phyloP scores from a whole-genome alignment of 345 rosid species.

The Hibiscus syriacus region DNA sequence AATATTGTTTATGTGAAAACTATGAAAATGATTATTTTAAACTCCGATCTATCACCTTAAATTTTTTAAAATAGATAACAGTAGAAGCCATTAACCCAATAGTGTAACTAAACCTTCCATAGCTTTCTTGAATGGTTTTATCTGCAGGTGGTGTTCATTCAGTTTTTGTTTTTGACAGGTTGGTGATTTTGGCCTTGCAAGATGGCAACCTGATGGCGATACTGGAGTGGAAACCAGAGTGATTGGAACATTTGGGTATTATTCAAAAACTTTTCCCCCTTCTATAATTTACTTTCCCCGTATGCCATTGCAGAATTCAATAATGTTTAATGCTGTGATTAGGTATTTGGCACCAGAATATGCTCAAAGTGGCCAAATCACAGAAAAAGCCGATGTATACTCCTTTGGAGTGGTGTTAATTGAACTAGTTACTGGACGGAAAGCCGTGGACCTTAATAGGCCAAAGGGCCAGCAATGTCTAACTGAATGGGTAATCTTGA shows the following conservation, averaged over 20 bases:
- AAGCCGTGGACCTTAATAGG: conserved; percentile 79
- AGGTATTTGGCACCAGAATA: conserved; percentile 99
- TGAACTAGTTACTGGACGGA: conserved; percentile 94
- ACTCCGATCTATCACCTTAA: background rate
- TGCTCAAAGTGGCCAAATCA: conserved; percentile 94
- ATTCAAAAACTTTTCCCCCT: conserved; percentile 3
- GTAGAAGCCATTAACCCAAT: background rate
- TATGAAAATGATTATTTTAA: too few relatives aligned
- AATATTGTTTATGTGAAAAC: too few relatives aligned
- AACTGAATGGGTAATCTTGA: conserved; percentile 77
- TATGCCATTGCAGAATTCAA: background rate
- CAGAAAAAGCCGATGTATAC: conserved; percentile 96
- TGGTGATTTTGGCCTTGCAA: conserved; percentile 97
- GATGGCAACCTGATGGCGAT: conserved; percentile 99
- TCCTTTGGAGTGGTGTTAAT: conserved; percentile 95
- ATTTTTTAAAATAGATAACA: background rate
- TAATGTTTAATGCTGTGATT: conserved; percentile 13
- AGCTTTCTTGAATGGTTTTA: background rate
- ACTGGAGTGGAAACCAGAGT: conserved; percentile 92
- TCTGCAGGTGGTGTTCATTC: background rate
- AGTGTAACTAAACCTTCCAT: background rate
- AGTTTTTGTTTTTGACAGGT: conserved; percentile 39
- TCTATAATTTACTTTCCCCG: background rate
- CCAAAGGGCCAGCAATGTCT: conserved; percentile 99
- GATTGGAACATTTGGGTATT: conserved; percentile 95